Percentiles rank a stretch among this genome's conserved stretches.
phyloP scores from a whole-genome alignment of 129 eudicot genomes.

The Silybum marianum region DNA sequence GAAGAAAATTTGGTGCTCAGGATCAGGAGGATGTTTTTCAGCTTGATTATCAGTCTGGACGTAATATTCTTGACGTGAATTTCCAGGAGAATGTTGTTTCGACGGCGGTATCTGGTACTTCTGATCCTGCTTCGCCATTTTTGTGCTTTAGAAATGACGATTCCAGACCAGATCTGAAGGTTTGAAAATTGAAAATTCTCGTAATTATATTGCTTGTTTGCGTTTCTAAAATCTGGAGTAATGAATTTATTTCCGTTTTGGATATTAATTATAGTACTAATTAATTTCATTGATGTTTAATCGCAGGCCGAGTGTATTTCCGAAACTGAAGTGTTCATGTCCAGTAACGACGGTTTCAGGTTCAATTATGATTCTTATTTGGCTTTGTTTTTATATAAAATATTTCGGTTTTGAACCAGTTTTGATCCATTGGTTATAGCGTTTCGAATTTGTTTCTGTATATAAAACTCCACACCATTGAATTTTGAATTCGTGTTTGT shows the following conservation, averaged over 20 bases:
- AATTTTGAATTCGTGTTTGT: slow-evolving; percentile 6
- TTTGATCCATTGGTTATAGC: neutral
- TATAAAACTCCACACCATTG: neutral
- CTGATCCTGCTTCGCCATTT: slow-evolving; percentile 34
- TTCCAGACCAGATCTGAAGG: slow-evolving; percentile 41
- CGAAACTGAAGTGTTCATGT: slow-evolving; percentile 43
- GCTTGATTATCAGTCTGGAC: slow-evolving; percentile 18
- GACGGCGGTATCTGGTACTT: slow-evolving; percentile 27
- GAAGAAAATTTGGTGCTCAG: slow-evolving; percentile 26
- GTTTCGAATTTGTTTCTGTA: slow-evolving; percentile 18
- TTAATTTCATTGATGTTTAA: slow-evolving; percentile 21
- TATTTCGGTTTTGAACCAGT: neutral
- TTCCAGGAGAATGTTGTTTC: slow-evolving; percentile 27
- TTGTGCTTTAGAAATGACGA: slow-evolving; percentile 26
- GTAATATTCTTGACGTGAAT: neutral
- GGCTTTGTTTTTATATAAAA: neutral
- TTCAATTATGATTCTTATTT: slow-evolving; percentile 11
- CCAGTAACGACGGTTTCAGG: slow-evolving; percentile 58
- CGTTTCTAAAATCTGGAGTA: neutral
- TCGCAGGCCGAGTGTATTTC: slow-evolving; percentile 39
- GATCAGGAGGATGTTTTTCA: slow-evolving; percentile 10
- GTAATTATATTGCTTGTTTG: neutral
- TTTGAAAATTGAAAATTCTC: slow-evolving; percentile 15
- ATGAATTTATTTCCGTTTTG: slow-evolving; percentile 8
- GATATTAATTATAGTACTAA: neutral